Evolutionary conservation across 257 asterid species (phyloP).

Genomic region (Solanum paucissectum): DNA sequence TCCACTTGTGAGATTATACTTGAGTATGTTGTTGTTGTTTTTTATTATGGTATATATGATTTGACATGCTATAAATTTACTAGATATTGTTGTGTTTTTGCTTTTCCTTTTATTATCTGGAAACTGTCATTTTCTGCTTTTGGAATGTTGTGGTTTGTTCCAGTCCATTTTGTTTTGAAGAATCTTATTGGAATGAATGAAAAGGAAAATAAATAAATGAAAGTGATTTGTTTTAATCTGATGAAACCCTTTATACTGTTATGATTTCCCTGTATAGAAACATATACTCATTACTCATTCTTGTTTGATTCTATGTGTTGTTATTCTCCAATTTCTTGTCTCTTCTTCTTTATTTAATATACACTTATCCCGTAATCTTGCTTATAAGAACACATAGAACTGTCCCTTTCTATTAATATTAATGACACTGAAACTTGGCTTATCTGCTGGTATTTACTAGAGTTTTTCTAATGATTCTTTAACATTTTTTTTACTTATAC

Average conservation of each 20-base stretch:
- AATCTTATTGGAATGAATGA: constrained; percentile 29
- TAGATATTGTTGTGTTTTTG: constrained; percentile 23
- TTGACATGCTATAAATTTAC: constrained; percentile 32
- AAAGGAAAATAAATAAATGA: neutral
- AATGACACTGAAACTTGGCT: neutral
- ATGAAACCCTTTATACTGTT: constrained; percentile 18
- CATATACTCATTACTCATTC: constrained; percentile 25
- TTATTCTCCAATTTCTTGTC: constrained; percentile 11
- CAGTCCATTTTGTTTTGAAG: constrained; percentile 26
- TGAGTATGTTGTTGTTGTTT: neutral
- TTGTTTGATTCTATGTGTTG: constrained; percentile 33
- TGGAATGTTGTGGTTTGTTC: constrained; percentile 62
- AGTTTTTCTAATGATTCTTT: neutral
- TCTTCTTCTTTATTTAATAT: constrained; percentile 13
- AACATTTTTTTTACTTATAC: neutral
- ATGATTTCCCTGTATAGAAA: constrained; percentile 13
- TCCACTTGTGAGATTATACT: neutral
- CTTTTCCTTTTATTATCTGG: constrained; percentile 18
- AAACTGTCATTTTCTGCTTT: constrained; percentile 30
- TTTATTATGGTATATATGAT: constrained; percentile 15
- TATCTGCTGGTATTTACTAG: neutral
- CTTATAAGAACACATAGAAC: neutral
- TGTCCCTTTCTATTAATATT: neutral
- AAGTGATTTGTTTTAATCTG: constrained; percentile 9
- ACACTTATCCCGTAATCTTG: constrained; percentile 1